Base-by-base conservation (phyloP, 108 stramenopile species). In the Ochromonas danica region DNA sequence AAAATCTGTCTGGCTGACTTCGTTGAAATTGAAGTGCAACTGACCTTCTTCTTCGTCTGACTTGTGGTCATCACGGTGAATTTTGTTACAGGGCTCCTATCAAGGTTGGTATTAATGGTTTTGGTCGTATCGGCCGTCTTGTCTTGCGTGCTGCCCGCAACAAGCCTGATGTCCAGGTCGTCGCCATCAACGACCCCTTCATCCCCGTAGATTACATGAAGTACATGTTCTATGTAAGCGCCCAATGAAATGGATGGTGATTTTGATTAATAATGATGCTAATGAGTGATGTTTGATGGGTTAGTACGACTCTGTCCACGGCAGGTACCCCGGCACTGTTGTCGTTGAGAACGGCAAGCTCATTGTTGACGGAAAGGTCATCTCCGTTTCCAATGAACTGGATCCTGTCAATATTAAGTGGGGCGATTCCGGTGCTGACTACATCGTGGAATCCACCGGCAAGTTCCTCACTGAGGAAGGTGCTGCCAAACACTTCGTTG, bases 141-240 rank as follows among this genome's bases (percentile, higher is more conserved):
- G 97, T 97, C 33, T 90, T 91, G 87, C 93, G 98, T 78, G 95
- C 95, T 28, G 95, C 96, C 22, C 78, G 89, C 67, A 90, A 93
- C 61, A 87, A 95, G 82, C 93, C 92, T 28, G 90, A 91, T 78
- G 85, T 96, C 45, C 89, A 95, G 74, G 90, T 99, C 62, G 95
- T 95, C 10, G 96, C 96, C 36, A 93, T 99, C 87, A 99, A 97
- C 85, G 90, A 94, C 81, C 93, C 93, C 25, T 96, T 94, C 86
- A 93, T 94, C 71, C 93, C 93, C 60, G 85, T 88, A 27, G 81
- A 92, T 63, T 91, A 94, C 90, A 87, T 87, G 87, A 63, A 62
- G 17, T 87, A 87, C 81, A 85, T 84, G n/a, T 77, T 87, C n/a
- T 70, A 67, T 36, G 63, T 67, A 67, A 67, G 63, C 6, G 25